phyloP scores from a whole-genome alignment of 1,284 basidiomycete species.

The Singerocomus inundabilis region DNA sequence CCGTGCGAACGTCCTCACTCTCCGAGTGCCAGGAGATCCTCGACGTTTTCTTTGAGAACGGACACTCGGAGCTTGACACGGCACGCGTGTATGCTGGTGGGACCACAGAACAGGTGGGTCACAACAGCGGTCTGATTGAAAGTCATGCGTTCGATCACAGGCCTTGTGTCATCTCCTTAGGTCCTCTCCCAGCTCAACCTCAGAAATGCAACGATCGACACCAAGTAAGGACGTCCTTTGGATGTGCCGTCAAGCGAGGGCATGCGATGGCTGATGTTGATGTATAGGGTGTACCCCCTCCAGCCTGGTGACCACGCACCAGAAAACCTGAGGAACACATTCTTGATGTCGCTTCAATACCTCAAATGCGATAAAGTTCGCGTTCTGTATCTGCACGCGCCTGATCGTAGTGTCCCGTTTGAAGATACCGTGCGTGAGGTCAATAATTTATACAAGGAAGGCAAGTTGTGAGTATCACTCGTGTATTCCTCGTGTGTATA shows the following conservation, averaged over 20 bases:
- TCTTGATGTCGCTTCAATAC: slow-evolving; percentile 34
- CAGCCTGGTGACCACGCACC: slow-evolving; percentile 33
- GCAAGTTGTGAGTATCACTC: slow-evolving; percentile 31
- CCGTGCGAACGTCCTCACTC: slow-evolving; percentile 39
- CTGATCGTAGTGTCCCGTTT: slow-evolving; percentile 48
- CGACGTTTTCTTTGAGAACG: slow-evolving; percentile 43
- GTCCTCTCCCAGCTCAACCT: slow-evolving; percentile 45
- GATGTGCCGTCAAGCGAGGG: neutral
- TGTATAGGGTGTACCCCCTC: slow-evolving; percentile 36
- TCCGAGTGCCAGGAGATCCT: slow-evolving; percentile 45
- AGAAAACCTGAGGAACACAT: slow-evolving; percentile 32
- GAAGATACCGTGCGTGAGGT: slow-evolving; percentile 49
- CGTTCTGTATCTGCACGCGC: slow-evolving; percentile 52
- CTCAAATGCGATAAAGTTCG: slow-evolving; percentile 35
- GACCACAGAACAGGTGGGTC: slow-evolving; percentile 47
- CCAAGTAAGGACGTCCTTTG: slow-evolving; percentile 38
- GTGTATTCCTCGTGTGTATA: neutral
- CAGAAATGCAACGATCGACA: slow-evolving; percentile 44
- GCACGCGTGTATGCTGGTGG: slow-evolving; percentile 49
- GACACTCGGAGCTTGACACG: slow-evolving; percentile 49
- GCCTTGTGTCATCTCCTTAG: slow-evolving; percentile 23
- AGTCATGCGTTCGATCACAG: neutral
- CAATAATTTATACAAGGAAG: slow-evolving; percentile 43
- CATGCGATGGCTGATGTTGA: neutral
- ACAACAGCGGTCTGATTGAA: neutral